phyloP scores from a whole-genome alignment of 768 basidiomycete genomes.

The Dendrothele bispora region DNA sequence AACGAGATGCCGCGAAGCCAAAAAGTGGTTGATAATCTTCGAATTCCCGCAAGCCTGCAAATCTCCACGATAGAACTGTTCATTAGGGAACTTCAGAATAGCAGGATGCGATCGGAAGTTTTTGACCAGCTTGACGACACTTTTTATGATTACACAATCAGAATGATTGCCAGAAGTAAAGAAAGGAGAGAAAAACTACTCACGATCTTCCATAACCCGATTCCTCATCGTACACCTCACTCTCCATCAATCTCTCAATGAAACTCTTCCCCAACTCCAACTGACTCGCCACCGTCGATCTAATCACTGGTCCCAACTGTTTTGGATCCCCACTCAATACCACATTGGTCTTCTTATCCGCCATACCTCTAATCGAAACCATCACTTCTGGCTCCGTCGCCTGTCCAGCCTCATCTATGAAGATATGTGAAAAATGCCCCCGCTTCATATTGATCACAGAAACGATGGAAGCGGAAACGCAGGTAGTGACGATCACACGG shows the following conservation, averaged over 20 bases:
- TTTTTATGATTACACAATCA: conserved; percentile 31
- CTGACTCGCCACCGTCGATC: conserved; percentile 52
- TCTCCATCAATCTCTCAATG: conserved; percentile 57
- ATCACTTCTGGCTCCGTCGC: conserved; percentile 60
- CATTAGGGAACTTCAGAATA: conserved; percentile 63
- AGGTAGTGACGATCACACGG: conserved; percentile 58
- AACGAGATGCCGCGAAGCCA: conserved; percentile 37
- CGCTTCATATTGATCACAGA: conserved; percentile 45
- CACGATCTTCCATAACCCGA: conserved; percentile 29
- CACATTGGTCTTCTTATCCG: conserved; percentile 51
- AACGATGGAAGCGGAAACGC: conserved; percentile 50
- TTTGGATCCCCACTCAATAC: conserved; percentile 70
- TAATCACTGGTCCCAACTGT: conserved; percentile 70
- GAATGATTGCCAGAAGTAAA: too few relatives aligned
- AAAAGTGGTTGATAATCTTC: conserved; percentile 23
- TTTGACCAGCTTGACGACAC: conserved; percentile 61
- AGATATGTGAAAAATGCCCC: conserved; percentile 63
- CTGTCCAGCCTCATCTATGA: conserved; percentile 67
- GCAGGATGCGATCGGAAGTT: conserved; percentile 67
- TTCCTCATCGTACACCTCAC: conserved; percentile 38
- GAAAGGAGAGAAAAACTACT: conserved; percentile 8
- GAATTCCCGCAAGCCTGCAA: conserved; percentile 46
- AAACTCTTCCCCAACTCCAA: conserved; percentile 62
- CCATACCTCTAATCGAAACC: conserved; percentile 56
- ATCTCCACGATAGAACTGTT: conserved; percentile 56